Evolutionary conservation across 805 yeast species (phyloP).

Genomic region (Soucietia sequanensis): DNA sequence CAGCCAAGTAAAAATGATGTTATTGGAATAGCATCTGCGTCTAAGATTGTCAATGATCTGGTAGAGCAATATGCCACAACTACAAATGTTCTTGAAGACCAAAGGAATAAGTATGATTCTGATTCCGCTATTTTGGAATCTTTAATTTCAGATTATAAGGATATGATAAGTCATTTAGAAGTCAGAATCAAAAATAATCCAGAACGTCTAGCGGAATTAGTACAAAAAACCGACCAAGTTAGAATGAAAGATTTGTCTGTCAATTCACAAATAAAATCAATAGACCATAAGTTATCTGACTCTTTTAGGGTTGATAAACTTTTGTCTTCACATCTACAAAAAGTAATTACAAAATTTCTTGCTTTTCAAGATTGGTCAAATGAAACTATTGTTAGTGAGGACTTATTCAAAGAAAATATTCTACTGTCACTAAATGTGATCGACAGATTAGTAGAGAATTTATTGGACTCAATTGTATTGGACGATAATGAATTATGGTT

Average conservation of each 20-base stretch:
- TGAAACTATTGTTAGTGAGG: slow-evolving; percentile 7
- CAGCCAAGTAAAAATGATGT: slow-evolving; percentile 27
- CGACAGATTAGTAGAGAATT: slow-evolving; percentile 6
- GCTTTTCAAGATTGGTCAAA: slow-evolving; percentile 8
- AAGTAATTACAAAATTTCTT: slow-evolving; percentile 10
- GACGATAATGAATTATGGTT: slow-evolving; percentile 10
- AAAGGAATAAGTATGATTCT: neutral
- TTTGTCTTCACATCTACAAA: slow-evolving; percentile 8
- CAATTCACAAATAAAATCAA: neutral
- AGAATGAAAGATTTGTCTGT: neutral
- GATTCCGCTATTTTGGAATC: neutral
- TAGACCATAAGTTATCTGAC: slow-evolving; percentile 7
- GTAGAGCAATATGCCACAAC: slow-evolving; percentile 5
- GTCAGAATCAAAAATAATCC: slow-evolving; percentile 1
- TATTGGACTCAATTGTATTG: neutral
- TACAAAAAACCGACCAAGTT: slow-evolving; percentile 2
- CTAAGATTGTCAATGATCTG: slow-evolving; percentile 8
- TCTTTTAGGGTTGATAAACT: slow-evolving; percentile 6
- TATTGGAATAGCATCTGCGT: slow-evolving; percentile 25
- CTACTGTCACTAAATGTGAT: slow-evolving; percentile 6
- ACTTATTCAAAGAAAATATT: slow-evolving; percentile 7
- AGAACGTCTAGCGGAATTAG: neutral
- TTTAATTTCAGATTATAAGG: neutral
- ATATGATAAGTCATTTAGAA: neutral
- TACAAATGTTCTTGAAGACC: neutral